Conservation (phyloP, 768 basidiomycete genomes). For the Agrocybe chaxingu region DNA sequence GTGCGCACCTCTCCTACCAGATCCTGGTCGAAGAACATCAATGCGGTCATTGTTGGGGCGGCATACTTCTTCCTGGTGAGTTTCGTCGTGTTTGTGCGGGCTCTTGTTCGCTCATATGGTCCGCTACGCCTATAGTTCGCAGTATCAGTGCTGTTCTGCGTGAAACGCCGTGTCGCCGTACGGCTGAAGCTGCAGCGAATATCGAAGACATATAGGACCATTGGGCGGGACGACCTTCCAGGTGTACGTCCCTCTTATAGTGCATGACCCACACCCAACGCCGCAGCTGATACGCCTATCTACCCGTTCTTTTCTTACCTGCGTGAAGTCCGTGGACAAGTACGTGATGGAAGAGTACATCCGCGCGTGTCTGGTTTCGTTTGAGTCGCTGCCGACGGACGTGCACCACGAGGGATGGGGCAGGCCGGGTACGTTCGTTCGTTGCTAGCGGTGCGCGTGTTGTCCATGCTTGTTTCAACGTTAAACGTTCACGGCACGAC, state of each 20-base stretch:
- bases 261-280: not conserved
- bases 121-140: constrained; percentile 38
- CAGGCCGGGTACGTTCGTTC: constrained; percentile 43
- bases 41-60: constrained; percentile 65
- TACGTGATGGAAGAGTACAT: constrained; percentile 74
- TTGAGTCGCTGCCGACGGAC: constrained; percentile 68
- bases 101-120: not conserved
- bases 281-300: not conserved
- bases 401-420: constrained; percentile 76
- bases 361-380: constrained; percentile 68
- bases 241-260: constrained; percentile 36
- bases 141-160: constrained; percentile 57
- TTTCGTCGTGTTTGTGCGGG: constrained; percentile 2
- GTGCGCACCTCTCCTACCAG: constrained; percentile 56
- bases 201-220: constrained; percentile 54
- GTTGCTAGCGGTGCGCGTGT: constrained; percentile 12
- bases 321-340: constrained; percentile 53
- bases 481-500: too few relatives aligned
- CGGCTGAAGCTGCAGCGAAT: constrained; percentile 62
- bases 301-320: not conserved
- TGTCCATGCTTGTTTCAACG: not conserved
- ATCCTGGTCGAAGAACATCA: constrained; percentile 61
- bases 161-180: constrained; percentile 68
- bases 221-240: constrained; percentile 56
- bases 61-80: constrained; percentile 69